A percentile compares a stretch with the other conserved stretches of the same genome.
Conservation (phyloP, 441 rosid species). For the Arabidopsis lyrata region DNA sequence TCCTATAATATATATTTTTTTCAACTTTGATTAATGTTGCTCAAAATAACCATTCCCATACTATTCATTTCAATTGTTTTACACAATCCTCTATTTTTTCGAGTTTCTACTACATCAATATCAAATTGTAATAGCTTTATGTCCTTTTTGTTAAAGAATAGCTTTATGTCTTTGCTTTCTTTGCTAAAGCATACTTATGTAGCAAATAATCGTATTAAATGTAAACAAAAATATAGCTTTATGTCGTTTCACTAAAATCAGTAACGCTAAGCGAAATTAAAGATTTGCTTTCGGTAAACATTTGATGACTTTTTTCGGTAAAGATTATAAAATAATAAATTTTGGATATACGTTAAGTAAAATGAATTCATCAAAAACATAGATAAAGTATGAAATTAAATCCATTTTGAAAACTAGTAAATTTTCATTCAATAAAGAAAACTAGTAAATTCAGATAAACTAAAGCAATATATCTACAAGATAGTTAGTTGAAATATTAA, state of each 20-base stretch:
- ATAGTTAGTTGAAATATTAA: neutral
- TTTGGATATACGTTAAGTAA: neutral
- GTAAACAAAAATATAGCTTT: neutral
- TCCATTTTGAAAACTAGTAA: neutral
- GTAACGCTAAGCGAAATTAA: neutral
- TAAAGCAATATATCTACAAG: neutral
- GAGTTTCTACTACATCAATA: neutral
- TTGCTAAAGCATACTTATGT: conserved; percentile 8
- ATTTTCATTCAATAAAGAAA: too few relatives aligned
- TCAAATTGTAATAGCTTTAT: conserved; percentile 1
- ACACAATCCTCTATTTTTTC: conserved; percentile 2
- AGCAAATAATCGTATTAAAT: neutral
- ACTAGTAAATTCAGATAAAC: neutral
- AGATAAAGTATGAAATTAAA: neutral
- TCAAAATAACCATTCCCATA: neutral
- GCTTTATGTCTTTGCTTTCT: neutral
- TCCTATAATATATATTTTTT: neutral
- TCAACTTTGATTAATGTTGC: too few relatives aligned
- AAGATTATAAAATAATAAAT: neutral
- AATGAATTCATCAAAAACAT: neutral
- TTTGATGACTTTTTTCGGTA: neutral
- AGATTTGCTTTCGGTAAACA: neutral
- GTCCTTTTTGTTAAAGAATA: neutral
- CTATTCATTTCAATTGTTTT: neutral
- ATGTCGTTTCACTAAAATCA: neutral